A percentile compares a stretch with the other conserved stretches of the same genome.
Evolutionary conservation across 2,329 filamentous ascomycete species (phyloP).

Genomic region (Paecilomyces sp.): DNA sequence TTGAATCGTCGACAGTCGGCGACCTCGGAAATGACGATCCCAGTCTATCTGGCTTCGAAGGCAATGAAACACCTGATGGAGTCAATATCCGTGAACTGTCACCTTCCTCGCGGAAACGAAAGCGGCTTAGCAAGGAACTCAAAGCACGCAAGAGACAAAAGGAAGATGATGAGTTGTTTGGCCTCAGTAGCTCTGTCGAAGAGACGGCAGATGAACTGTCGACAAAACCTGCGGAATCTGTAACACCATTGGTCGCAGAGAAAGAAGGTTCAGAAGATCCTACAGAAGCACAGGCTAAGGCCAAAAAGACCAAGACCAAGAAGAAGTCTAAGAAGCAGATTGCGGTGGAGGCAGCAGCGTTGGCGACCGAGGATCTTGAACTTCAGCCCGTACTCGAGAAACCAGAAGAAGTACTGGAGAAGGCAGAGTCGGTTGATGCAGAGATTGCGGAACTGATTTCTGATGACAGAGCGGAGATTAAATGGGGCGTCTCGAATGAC

Average conservation of each 20-base stretch:
- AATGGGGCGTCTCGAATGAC: conserved; percentile 54
- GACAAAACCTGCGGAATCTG: conserved; percentile 31
- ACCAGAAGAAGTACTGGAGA: conserved; percentile 6
- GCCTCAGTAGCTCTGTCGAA: conserved; percentile 50
- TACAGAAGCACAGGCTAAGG: conserved; percentile 38
- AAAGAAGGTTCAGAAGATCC: conserved; percentile 13
- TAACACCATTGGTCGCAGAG: conserved; percentile 29
- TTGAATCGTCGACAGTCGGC: conserved; percentile 10
- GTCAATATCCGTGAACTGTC: conserved; percentile 44
- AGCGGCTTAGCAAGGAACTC: conserved; percentile 62
- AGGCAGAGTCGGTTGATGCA: conserved; percentile 9
- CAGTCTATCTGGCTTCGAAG: conserved; percentile 10
- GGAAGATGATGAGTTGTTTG: conserved; percentile 75
- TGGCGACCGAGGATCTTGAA: conserved; percentile 27
- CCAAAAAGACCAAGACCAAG: conserved; percentile 43
- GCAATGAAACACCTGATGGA: conserved; percentile 10
- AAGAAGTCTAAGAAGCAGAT: conserved; percentile 74
- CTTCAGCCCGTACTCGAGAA: conserved; percentile 8
- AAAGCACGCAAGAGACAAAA: conserved; percentile 71
- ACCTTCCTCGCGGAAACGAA: conserved; percentile 60
- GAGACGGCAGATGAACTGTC: conserved; percentile 47
- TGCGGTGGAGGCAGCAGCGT: conserved; percentile 58
- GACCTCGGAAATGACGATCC: conserved; percentile 10
- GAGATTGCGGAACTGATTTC: conserved; percentile 25
- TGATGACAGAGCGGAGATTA: conserved; percentile 43